A percentile compares a stretch with the other conserved stretches of the same genome.
These are phyloP conservation scores for Metarhizium rileyi DNA, from an alignment of 2,329 filamentous ascomycete genomes.

Conservation along the genomic window DNA sequence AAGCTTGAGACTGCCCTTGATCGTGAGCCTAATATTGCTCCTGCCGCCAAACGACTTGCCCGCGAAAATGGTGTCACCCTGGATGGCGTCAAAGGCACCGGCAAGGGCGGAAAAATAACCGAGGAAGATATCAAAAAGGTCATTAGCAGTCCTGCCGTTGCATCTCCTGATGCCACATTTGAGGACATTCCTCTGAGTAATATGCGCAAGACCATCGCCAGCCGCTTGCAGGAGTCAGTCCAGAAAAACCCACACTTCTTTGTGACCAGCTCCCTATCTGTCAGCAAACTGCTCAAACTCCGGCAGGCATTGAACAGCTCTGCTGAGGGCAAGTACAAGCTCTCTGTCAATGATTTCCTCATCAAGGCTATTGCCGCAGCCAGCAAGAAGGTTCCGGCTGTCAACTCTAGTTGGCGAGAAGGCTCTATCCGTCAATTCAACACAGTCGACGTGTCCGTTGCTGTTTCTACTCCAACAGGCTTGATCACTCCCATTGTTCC, in stretches of 20 bases:
- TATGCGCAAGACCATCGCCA: slow-evolving; percentile 98
- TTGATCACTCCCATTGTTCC: slow-evolving; percentile 97
- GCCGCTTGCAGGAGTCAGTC: slow-evolving; percentile 76
- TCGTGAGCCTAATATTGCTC: slow-evolving; percentile 63
- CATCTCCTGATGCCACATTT: slow-evolving; percentile 56
- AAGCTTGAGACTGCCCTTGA: slow-evolving; percentile 77
- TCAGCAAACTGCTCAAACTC: slow-evolving; percentile 92
- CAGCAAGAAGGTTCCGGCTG: slow-evolving; percentile 85
- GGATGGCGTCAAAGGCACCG: slow-evolving; percentile 74
- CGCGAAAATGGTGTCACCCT: slow-evolving; percentile 75
- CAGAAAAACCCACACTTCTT: slow-evolving; percentile 98
- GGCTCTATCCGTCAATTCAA: slow-evolving; percentile 89
- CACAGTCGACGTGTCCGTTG: slow-evolving; percentile 89
- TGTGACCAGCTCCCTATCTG: slow-evolving; percentile 82
- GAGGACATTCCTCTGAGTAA: slow-evolving; percentile 76
- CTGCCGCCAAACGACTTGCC: slow-evolving; percentile 71
- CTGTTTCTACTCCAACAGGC: slow-evolving; percentile 83
- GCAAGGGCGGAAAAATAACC: slow-evolving; percentile 77
- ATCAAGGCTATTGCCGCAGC: slow-evolving; percentile 91
- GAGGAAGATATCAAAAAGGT: slow-evolving; percentile 90
- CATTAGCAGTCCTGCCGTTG: slow-evolving; percentile 45
- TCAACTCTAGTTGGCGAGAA: slow-evolving; percentile 91
- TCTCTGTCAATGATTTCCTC: slow-evolving; percentile 99
- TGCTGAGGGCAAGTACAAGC: slow-evolving; percentile 90
- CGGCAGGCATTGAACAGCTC: slow-evolving; percentile 85